Evolutionary conservation across 148 eudicot species (phyloP).

Genomic region (Pouteria glomerata): DNA sequence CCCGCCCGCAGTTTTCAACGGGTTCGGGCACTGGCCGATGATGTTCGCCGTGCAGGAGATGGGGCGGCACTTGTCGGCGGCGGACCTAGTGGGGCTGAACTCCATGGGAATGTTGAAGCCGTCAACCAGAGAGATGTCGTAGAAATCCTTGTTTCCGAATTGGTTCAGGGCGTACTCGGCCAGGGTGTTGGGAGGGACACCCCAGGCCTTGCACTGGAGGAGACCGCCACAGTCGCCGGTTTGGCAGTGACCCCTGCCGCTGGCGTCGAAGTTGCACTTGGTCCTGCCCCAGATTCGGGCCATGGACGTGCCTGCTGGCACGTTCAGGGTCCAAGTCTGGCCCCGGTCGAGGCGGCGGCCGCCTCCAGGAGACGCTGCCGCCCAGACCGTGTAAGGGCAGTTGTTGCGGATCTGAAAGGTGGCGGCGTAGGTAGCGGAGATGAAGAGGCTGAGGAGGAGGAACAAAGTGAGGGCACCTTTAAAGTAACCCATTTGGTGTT

Average conservation of each 20-base stretch:
- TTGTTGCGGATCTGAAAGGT: conserved; percentile 40
- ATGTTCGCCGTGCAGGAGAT: conserved; percentile 17
- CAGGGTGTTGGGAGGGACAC: conserved; percentile 14
- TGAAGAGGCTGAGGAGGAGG: conserved; percentile 13
- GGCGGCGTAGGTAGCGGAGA: conserved; percentile 28
- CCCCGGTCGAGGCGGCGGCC: conserved; percentile 24
- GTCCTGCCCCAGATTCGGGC: conserved; percentile 35
- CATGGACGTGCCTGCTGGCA: conserved; percentile 11
- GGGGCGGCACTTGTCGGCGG: neutral
- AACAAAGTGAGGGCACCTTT: neutral
- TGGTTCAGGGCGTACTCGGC: conserved; percentile 14
- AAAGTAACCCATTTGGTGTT: conserved; percentile 3
- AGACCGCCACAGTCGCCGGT: conserved; percentile 29
- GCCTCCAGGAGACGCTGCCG: conserved; percentile 32
- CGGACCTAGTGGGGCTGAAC: conserved; percentile 21
- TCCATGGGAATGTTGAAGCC: conserved; percentile 55
- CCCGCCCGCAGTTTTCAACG: conserved; percentile 14
- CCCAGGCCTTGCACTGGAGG: conserved; percentile 7
- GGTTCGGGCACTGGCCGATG: conserved; percentile 22
- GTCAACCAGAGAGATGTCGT: conserved; percentile 53
- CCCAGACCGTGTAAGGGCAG: conserved; percentile 56
- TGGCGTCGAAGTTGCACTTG: conserved; percentile 23
- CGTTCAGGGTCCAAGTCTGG: conserved; percentile 21
- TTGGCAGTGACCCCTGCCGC: conserved; percentile 21
- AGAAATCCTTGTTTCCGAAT: conserved; percentile 33